These are phyloP conservation scores for Citrus australasica DNA, from an alignment of 345 rosid genomes.

Conservation along the genomic window DNA sequence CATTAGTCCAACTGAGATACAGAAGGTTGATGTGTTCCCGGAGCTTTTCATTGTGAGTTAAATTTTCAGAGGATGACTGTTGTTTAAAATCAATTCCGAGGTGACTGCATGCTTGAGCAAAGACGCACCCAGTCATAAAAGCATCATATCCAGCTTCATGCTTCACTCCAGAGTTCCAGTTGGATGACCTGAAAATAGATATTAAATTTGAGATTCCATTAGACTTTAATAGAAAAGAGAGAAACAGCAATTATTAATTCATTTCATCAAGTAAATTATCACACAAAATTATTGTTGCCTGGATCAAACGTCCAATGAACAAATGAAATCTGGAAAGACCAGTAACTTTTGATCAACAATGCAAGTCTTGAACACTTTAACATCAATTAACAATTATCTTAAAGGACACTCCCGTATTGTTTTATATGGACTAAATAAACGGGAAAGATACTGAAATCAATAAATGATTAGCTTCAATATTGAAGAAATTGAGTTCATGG, in stretches of 20 bases:
- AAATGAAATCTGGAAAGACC: not conserved
- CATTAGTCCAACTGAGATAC: constrained; percentile 78
- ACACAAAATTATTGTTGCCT: not conserved
- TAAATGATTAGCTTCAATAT: not conserved
- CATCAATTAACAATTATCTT: not conserved
- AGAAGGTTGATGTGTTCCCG: constrained; percentile 65
- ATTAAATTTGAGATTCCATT: not conserved
- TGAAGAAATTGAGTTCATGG: not conserved
- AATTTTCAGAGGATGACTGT: constrained; percentile 33
- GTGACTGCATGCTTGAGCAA: constrained; percentile 80
- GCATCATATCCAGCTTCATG: constrained; percentile 99
- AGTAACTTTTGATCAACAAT: not conserved
- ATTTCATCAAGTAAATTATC: not conserved
- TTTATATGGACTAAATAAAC: not conserved
- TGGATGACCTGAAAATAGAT: constrained; percentile 52
- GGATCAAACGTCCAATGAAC: not conserved
- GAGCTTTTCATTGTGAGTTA: constrained; percentile 52
- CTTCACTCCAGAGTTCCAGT: constrained; percentile 81
- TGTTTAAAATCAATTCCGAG: constrained; percentile 66
- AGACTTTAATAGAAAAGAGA: not conserved
- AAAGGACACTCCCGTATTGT: not conserved
- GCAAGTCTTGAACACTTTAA: not conserved
- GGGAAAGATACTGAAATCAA: not conserved
- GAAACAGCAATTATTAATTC: not conserved
- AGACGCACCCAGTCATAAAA: constrained; percentile 95